phyloP scores from a whole-genome alignment of 2,329 filamentous ascomycete species.

The Cladosporium sphaerospermum region DNA sequence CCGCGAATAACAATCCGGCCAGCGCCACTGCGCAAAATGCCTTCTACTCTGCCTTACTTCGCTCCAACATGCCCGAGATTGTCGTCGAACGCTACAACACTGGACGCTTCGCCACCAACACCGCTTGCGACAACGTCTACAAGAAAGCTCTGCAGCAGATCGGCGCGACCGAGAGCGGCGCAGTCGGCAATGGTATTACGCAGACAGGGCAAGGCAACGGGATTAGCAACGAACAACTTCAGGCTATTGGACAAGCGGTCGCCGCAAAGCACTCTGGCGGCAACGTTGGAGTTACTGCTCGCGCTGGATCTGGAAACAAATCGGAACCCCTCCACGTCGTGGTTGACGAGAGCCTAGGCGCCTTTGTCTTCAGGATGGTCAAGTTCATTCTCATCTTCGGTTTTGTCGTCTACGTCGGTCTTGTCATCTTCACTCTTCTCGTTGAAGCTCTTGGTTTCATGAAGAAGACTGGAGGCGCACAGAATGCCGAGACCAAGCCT shows the following conservation, averaged over 20 bases:
- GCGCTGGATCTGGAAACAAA: constrained; percentile 63
- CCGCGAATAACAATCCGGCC: constrained; percentile 83
- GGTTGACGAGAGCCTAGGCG: constrained; percentile 80
- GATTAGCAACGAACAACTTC: constrained; percentile 58
- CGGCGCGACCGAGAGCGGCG: constrained; percentile 42
- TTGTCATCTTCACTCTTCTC: constrained; percentile 73
- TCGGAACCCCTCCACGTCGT: constrained; percentile 89
- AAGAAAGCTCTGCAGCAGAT: constrained; percentile 63
- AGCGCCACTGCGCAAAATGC: constrained; percentile 86
- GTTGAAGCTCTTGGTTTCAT: constrained; percentile 75
- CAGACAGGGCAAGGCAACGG: constrained; percentile 29
- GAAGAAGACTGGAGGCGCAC: constrained; percentile 66
- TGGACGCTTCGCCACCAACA: constrained; percentile 75
- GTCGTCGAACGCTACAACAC: constrained; percentile 85
- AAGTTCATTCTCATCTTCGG: constrained; percentile 77
- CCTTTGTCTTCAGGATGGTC: constrained; percentile 80
- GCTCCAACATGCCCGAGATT: constrained; percentile 89
- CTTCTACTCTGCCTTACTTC: constrained; percentile 86
- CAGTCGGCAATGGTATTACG: constrained; percentile 10
- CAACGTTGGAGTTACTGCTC: constrained; percentile 51
- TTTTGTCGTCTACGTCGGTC: constrained; percentile 69
- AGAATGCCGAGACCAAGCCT: constrained; percentile 79
- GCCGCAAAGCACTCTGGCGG: constrained; percentile 64
- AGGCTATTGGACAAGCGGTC: constrained; percentile 75
- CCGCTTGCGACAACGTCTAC: constrained; percentile 72